Evolutionary conservation across 768 basidiomycete species (phyloP), one percentile per base, ranked within the genome.

Genomic region (Russula sp.): DNA sequence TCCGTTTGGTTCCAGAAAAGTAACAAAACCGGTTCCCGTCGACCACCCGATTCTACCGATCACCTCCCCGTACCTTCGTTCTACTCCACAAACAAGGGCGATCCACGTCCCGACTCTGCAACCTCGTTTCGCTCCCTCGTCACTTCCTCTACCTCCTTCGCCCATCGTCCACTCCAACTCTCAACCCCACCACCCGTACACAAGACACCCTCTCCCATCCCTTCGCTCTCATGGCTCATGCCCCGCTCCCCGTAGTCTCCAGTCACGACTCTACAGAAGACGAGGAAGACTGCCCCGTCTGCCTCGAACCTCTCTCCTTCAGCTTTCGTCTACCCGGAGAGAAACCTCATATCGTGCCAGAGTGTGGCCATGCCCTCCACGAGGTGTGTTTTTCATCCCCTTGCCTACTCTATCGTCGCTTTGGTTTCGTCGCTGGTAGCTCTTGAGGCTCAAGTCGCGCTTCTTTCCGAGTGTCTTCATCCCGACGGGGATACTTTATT

Each of bases 281-380:
- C 60, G 94, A 95, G 71, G 89, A 90, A 59, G 91, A 89, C 71
- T 99, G 97, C 70, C 96, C 96, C 14, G 93, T 99, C 69, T 99
- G 96, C 76, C 87, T 97, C 69, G 96, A 98, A 72, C 90, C 92
- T 1, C 84, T 99, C 72, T 89, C 88, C 72, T 94, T 94, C 76
- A 89, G 87, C 75, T 97, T 94, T 76, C 83, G 94, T 66, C 77
- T 99, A 16, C 90, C 92, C 0, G 97, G 97, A 10, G 97, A 99
- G 79, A 98, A 95, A 73, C 93, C 96, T 9, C 95, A 98, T 73
- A 89, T 99, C 67, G 90, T 97, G 52, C 96, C 97, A 34, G 92
- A 95, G 73, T 99, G 97, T 70, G 95, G 97, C 42, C 97, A 99
- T 78, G 89, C 93, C 40, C 84, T 99, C n/a, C 97, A 98, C 77